Base-by-base conservation (phyloP, 1,284 basidiomycete genomes). In the Rugosomyces carneus region DNA sequence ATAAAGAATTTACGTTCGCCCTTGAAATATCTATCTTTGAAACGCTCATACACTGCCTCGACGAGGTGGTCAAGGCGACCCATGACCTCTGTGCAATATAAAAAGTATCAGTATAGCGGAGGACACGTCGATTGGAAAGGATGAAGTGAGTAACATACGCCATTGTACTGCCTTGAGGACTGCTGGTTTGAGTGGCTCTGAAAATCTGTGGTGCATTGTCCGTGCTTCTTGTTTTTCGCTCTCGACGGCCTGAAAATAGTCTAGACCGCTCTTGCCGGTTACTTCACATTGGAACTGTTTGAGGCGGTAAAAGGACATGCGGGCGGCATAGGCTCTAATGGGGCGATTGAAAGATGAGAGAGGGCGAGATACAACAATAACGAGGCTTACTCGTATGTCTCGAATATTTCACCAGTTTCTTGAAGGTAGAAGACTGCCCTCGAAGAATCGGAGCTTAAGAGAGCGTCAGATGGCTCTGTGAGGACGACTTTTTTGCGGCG, bases 221-320 rank as follows among this genome's bases (percentile, higher is more conserved):
- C 81, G 77, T 26, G 90, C 88, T 66, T 98, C 93, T 58, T 85
- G 81, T 50, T 80, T 81, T 67, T 99, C 95, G 54, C 89, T 94
- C 59, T 91, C 82, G 42, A 93, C 73, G 6, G 96, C 96, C 60
- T 93, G 82, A 64, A 96, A 96, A 70, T 93, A 99, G 68, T 92
- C 88, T 45, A 99, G 76, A 44, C 85, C 84, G 56, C 89, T 89
- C 71, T 91, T 95, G 63, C 93, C 93, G 32, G 91, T 93, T 57
- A 94, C 90, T 73, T 95, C 91, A 64, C 92, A 93, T 61, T 93
- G 90, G 68, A 96, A 95, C 62, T 93, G 86, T 59, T 90, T 92
- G 56, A 91, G 80, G 52, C 85, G 81, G 71, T 96, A 96, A 73
- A 96, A 98, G 49, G 87, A 87, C 75, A 95, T 87, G 52, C 95